Evolutionary conservation across 2,329 filamentous ascomycete species (phyloP), one percentile per base, ranked within the genome.

Genomic region (Pestalotiopsis sp.): DNA sequence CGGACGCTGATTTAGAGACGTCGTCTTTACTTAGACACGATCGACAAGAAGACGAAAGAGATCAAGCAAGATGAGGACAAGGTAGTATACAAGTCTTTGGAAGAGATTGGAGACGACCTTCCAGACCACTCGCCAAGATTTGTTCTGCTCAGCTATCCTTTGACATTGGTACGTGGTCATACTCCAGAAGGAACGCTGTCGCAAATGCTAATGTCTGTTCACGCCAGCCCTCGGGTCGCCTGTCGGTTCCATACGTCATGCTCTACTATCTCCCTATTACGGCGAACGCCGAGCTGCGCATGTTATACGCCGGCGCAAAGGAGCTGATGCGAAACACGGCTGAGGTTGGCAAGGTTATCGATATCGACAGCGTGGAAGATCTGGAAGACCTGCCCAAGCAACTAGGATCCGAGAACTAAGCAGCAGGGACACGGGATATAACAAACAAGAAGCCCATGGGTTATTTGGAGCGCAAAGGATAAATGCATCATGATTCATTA

Each of bases 231-330:
- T 94, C 93, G 66, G 96, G 96, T 68, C 91, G 96, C 36, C 81
- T 94, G 58, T 92, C 93, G 4, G 94, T 97, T 3, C 96, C 96
- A 11, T 99, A 99, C 79, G 94, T 98, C 61, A 89, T 98, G 79
- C 83, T 99, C 25, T 98, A 97, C 85, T 98, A 97, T 83, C 90
- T 98, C 25, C 96, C 96, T 7, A 92, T 91, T 65, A 98, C 95
- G 63, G 96, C 93, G 83, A 98, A 97, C 79, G 89, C 87, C 73
- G 93, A 95, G 77, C 85, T 92, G 77, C 90, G 93, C 74, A 98
- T 98, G 96, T 84, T 96, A 78, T 99, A 98, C 80, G 96, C 96
- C 38, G 93, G 95, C 52, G 96, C 96, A 58, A 97, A 98, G 82
- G 96, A 99, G 83, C 82, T 98, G 80, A 94, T 98, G 92, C 90